Conservation (phyloP, 2,329 filamentous ascomycete species). For the Aspergillus amoenus region DNA sequence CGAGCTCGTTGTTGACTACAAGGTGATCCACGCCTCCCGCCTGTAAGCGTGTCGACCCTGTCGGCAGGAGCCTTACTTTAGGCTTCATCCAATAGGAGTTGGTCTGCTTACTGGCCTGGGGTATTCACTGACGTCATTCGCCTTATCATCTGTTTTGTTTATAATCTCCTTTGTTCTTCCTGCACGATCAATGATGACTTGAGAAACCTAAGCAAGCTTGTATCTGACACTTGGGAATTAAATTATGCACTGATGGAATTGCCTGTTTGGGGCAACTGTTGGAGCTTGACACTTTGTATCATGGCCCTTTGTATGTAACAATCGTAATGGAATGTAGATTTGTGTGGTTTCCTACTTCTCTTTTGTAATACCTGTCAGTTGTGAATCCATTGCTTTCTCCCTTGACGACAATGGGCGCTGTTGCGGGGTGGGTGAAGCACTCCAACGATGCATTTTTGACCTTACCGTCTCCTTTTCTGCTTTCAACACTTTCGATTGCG, state of each 20-base stretch:
- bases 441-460: too few species aligned
- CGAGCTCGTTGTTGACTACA: slow-evolving; percentile 98
- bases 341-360: slow-evolving; percentile 3
- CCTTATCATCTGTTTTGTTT: slow-evolving; percentile 4
- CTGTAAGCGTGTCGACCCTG: slow-evolving; percentile 48
- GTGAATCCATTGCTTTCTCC: neutral
- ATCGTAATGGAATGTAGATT: slow-evolving; percentile 19
- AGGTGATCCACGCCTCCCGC: slow-evolving; percentile 83
- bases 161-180: slow-evolving; percentile 5
- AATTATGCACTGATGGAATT: slow-evolving; percentile 21
- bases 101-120: neutral
- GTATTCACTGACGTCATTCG: slow-evolving; percentile 1
- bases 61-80: slow-evolving; percentile 10
- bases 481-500: too few species aligned
- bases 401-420: too few species aligned
- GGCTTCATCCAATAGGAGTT: neutral
- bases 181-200: slow-evolving; percentile 21
- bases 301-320: slow-evolving; percentile 21
- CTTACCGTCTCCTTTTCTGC: too few species aligned
- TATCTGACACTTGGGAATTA: slow-evolving; percentile 16
- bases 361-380: neutral
- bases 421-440: too few species aligned
- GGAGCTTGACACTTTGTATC: slow-evolving; percentile 13
- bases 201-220: slow-evolving; percentile 11
- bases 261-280: slow-evolving; percentile 15